Conservation (phyloP, 2,329 filamentous ascomycete genomes). For the Truncatella angustata region DNA sequence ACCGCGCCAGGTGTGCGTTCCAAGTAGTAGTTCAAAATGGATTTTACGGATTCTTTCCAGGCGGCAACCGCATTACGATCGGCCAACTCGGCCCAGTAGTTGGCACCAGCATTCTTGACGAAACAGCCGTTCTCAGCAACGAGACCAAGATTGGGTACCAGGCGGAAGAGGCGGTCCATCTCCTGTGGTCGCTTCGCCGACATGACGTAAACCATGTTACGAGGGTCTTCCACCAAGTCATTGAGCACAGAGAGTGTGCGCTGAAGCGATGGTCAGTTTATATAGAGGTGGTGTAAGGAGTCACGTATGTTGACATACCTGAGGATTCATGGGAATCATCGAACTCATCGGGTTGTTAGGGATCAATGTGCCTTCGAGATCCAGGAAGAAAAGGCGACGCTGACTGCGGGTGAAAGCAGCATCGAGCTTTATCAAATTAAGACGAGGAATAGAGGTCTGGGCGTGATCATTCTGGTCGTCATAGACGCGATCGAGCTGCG, state of each 20-base stretch:
- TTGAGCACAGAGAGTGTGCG: slow-evolving; percentile 80
- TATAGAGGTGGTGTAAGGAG: too few relatives aligned
- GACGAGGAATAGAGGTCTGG: slow-evolving; percentile 80
- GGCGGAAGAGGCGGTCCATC: slow-evolving; percentile 80
- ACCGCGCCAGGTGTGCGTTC: slow-evolving; percentile 86
- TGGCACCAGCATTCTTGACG: slow-evolving; percentile 66
- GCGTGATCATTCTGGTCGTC: slow-evolving; percentile 83
- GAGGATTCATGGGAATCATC: slow-evolving; percentile 82
- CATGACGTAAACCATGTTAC: slow-evolving; percentile 92
- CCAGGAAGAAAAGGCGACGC: slow-evolving; percentile 80
- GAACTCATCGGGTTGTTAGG: slow-evolving; percentile 82
- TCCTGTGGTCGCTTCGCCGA: slow-evolving; percentile 85
- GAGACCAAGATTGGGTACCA: slow-evolving; percentile 78
- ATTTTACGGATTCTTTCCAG: slow-evolving; percentile 83
- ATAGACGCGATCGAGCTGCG: slow-evolving; percentile 71
- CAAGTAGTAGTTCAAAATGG: slow-evolving; percentile 84
- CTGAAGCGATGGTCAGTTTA: too few relatives aligned
- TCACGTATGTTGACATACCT: too few relatives aligned
- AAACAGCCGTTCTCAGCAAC: slow-evolving; percentile 97
- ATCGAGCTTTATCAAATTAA: slow-evolving; percentile 66
- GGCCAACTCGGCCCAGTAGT: slow-evolving; percentile 75
- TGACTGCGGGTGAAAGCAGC: slow-evolving; percentile 65
- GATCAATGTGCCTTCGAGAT: slow-evolving; percentile 91
- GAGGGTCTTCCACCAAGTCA: slow-evolving; percentile 75
- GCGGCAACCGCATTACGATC: slow-evolving; percentile 66